Conservation (phyloP, 805 yeast species). For the Torulaspora indica region DNA sequence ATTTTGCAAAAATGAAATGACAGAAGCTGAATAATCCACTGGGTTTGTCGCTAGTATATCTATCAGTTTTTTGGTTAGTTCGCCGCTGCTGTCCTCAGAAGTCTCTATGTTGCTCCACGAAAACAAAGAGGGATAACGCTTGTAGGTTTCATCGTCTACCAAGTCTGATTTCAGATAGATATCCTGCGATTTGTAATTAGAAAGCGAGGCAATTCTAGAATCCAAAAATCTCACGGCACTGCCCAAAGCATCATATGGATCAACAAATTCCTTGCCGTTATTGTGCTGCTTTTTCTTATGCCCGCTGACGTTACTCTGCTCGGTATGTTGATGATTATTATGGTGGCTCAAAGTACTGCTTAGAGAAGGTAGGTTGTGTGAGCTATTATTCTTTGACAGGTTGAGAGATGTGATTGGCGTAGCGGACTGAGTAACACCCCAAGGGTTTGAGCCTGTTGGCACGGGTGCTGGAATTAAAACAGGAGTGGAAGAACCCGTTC, state of each 20-base stretch:
- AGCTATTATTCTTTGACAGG: slow-evolving; percentile 24
- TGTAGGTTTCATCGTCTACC: slow-evolving; percentile 29
- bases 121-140: slow-evolving; percentile 45
- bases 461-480: slow-evolving; percentile 33
- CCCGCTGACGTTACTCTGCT: slow-evolving; percentile 17
- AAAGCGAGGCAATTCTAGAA: slow-evolving; percentile 42
- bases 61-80: slow-evolving; percentile 34
- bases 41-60: slow-evolving; percentile 38
- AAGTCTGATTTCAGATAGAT: slow-evolving; percentile 39
- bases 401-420: slow-evolving; percentile 28
- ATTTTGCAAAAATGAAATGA: slow-evolving; percentile 30
- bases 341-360: slow-evolving; percentile 26
- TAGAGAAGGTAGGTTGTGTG: slow-evolving; percentile 31
- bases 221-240: slow-evolving; percentile 47
- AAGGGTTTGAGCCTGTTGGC: slow-evolving; percentile 34
- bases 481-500: slow-evolving; percentile 23
- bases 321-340: slow-evolving; percentile 25
- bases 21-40: slow-evolving; percentile 31
- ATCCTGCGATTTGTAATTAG: slow-evolving; percentile 35
- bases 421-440: slow-evolving; percentile 34
- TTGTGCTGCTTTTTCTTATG: slow-evolving; percentile 36
- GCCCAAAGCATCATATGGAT: slow-evolving; percentile 44
- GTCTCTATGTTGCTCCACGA: slow-evolving; percentile 41
- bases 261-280: slow-evolving; percentile 39
- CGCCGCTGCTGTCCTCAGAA: slow-evolving; percentile 34